Base-by-base conservation (phyloP, 2,329 filamentous ascomycete genomes). In the Aspergillus fructus region DNA sequence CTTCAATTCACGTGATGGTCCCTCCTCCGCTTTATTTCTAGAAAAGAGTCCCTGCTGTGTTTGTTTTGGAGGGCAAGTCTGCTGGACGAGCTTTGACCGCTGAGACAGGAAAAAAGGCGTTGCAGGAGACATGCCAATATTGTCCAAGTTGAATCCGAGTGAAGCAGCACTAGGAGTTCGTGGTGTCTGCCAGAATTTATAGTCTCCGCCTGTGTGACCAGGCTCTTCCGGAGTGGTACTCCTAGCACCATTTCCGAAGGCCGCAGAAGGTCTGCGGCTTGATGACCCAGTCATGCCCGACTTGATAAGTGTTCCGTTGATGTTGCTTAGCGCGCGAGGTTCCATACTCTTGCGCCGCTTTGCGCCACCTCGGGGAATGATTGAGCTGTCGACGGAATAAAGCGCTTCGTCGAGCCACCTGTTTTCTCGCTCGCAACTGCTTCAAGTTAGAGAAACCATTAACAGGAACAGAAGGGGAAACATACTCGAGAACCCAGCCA, bases 401-500 rank as follows among this genome's bases (percentile, higher is more conserved):
- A 84, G 79, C 0, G 78, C 75, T 70, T 94, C 90, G 30, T 91
- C 87, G 3, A 93, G 79, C 90, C 90, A 93, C 70, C 85, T 79
- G 61, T 89, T 89, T 67, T 90, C 85, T 13, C 88, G 81, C 71
- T 93, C 89, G 66, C 90, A 93, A 65, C 88, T 90, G 47, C 23
- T 51, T 5, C 24, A 43, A 33, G 55, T 68, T 58, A 66, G 65
- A 42, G 47, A 23, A 48, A n/a, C 19, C 24, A 46, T 3, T 8
- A 17, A 13, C n/a, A n/a, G 13, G 15, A 15, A 41, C 4, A 34
- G 48, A 48, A 13, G 45, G 15, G 7, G 58, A 84, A 58, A 84
- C 88, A 83, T 84, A 91, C 88, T 96, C 91, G 61, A 96, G 82
- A 54, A 94, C 89, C 91, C 91, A 96, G 63, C 87, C 87, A 47